phyloP scores from a whole-genome alignment of 768 basidiomycete species.

The Tricholoma terreum region DNA sequence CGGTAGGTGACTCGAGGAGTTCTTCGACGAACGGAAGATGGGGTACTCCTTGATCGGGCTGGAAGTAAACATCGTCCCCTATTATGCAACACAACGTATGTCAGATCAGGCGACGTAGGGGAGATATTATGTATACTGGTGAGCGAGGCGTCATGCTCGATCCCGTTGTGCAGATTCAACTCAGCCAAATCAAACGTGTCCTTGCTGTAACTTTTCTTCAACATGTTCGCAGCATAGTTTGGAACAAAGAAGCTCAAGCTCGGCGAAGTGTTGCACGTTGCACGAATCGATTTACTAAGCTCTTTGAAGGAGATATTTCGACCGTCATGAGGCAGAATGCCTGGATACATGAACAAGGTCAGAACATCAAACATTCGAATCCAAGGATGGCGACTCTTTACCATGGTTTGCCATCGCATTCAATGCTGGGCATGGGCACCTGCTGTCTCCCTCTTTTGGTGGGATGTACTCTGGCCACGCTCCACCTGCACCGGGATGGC shows the following conservation, averaged over 20 bases:
- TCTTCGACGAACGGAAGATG: slow-evolving; percentile 52
- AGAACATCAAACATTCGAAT: slow-evolving; percentile 6
- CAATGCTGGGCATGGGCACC: slow-evolving; percentile 70
- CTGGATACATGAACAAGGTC: no score
- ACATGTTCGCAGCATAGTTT: slow-evolving; percentile 52
- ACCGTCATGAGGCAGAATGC: slow-evolving; percentile 64
- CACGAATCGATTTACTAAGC: slow-evolving; percentile 38
- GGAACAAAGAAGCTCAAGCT: slow-evolving; percentile 69
- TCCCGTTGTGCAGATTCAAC: slow-evolving; percentile 70
- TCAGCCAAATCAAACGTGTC: slow-evolving; percentile 67
- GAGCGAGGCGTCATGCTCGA: slow-evolving; percentile 68
- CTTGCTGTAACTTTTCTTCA: slow-evolving; percentile 53
- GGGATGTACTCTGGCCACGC: slow-evolving; percentile 67
- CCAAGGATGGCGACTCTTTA: slow-evolving; percentile 29
- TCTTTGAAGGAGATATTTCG: slow-evolving; percentile 64
- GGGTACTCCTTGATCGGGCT: slow-evolving; percentile 52
- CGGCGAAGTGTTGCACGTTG: slow-evolving; percentile 67
- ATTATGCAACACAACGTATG: slow-evolving; percentile 40
- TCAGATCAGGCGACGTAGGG: background rate
- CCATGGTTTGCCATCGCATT: slow-evolving; percentile 87
- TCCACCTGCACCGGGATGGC: slow-evolving; percentile 55
- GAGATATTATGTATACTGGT: slow-evolving; percentile 42
- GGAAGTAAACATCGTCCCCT: slow-evolving; percentile 45
- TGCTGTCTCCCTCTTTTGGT: slow-evolving; percentile 60
- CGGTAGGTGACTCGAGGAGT: slow-evolving; percentile 56